These are phyloP conservation scores for Takashimella tepidaria DNA, from an alignment of 1,284 basidiomycete genomes.

Conservation along the genomic window DNA sequence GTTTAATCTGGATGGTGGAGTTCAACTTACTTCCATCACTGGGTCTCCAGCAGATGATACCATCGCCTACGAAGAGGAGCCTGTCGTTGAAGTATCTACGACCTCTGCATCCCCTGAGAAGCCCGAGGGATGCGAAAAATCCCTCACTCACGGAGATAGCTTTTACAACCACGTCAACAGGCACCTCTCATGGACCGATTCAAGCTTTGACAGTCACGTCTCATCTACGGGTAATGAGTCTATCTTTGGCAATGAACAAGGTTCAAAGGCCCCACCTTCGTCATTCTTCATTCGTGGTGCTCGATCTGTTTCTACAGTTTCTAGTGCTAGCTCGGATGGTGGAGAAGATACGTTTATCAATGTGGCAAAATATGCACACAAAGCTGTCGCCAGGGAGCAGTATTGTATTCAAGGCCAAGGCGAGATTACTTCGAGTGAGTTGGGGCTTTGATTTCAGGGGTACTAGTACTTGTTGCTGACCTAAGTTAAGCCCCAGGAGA, in stretches of 20 bases:
- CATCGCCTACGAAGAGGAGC: background rate
- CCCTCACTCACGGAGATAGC: background rate
- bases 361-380: constrained; percentile 9
- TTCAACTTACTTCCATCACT: constrained; percentile 61
- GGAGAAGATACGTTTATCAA: constrained; percentile 31
- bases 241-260: background rate
- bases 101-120: constrained; percentile 54
- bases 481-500: background rate
- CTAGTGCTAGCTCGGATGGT: constrained; percentile 11
- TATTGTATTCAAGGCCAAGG: constrained; percentile 24
- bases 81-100: constrained; percentile 23
- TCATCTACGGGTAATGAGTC: background rate
- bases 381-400: background rate
- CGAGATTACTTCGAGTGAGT: constrained; percentile 28
- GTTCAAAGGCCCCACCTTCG: background rate
- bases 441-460: background rate
- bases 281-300: constrained; percentile 29
- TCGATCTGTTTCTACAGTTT: constrained; percentile 25
- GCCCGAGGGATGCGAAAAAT: background rate
- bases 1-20: constrained; percentile 62
- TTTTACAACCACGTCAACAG: background rate
- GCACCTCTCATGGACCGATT: background rate
- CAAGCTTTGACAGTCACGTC: background rate
- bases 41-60: constrained; percentile 58
- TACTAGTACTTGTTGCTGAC: no score